phyloP scores from a whole-genome alignment of 1,284 basidiomycete genomes.

The Wolfiporia cocos region DNA sequence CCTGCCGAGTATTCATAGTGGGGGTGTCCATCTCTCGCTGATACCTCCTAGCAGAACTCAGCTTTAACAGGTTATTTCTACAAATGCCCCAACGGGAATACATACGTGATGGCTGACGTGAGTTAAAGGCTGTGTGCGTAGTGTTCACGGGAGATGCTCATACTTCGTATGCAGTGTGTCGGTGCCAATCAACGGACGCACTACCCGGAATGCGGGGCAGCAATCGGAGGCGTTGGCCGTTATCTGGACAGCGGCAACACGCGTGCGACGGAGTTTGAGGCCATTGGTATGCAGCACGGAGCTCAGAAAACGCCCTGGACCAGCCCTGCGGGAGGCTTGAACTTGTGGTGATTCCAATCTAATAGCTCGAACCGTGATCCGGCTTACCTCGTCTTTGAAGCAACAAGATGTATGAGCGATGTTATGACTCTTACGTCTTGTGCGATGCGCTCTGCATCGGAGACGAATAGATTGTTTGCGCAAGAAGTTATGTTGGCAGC shows the following conservation, averaged over 20 bases:
- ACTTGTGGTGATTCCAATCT: too few relatives aligned
- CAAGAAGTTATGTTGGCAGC: too few relatives aligned
- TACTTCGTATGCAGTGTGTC: conserved; percentile 36
- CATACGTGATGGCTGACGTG: conserved; percentile 22
- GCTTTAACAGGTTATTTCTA: conserved; percentile 39
- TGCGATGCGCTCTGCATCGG: too few relatives aligned
- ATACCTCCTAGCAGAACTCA: too few relatives aligned
- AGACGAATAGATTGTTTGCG: too few relatives aligned
- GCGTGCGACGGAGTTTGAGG: conserved; percentile 38
- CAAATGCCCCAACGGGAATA: conserved; percentile 22
- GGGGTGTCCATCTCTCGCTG: conserved; percentile 38
- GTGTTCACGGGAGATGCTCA: too few relatives aligned
- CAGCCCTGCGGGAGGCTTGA: too few relatives aligned
- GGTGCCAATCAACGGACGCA: conserved; percentile 37
- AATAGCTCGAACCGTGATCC: too few relatives aligned
- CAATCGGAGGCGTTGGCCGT: conserved; percentile 44
- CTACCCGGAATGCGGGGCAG: conserved; percentile 50
- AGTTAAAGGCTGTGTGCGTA: too few relatives aligned
- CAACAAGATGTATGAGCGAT: too few relatives aligned
- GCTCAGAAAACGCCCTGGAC: conserved; percentile 10
- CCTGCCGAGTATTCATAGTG: conserved; percentile 26
- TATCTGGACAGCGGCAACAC: conserved; percentile 33
- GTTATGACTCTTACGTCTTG: too few relatives aligned
- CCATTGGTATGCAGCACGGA: conserved; percentile 24
- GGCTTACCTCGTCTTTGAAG: too few relatives aligned